Evolutionary conservation across 805 yeast species (phyloP).

Genomic region (Barnettozyma californica): DNA sequence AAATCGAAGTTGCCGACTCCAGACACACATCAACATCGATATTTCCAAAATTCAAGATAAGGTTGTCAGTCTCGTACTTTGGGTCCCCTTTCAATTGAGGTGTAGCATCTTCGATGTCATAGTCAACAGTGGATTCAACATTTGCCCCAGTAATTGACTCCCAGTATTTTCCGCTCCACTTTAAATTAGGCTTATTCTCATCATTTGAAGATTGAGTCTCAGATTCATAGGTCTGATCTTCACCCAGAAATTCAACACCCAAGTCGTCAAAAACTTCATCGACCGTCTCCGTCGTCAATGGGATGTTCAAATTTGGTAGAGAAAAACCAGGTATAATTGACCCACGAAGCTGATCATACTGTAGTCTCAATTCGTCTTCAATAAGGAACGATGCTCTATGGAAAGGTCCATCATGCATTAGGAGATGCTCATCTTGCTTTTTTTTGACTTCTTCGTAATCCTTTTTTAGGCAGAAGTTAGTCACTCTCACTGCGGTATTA

Average conservation of each 20-base stretch:
- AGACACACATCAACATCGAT: slow-evolving; percentile 46
- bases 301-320: slow-evolving; percentile 58
- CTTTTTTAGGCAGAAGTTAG: slow-evolving; percentile 53
- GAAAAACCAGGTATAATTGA: slow-evolving; percentile 56
- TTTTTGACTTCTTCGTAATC: slow-evolving; percentile 40
- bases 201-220: neutral
- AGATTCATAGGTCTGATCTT: slow-evolving; percentile 1
- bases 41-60: slow-evolving; percentile 50
- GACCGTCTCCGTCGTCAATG: slow-evolving; percentile 46
- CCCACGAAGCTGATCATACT: slow-evolving; percentile 45
- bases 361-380: slow-evolving; percentile 41
- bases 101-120: slow-evolving; percentile 17
- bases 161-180: slow-evolving; percentile 2
- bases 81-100: slow-evolving; percentile 30
- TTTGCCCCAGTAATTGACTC: slow-evolving; percentile 18
- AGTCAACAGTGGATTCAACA: slow-evolving; percentile 11
- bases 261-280: slow-evolving; percentile 27
- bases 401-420: slow-evolving; percentile 74
- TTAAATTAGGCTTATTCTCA: neutral
- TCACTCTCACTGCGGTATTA: slow-evolving; percentile 52
- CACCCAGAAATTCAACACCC: slow-evolving; percentile 7
- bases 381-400: slow-evolving; percentile 75
- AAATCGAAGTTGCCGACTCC: slow-evolving; percentile 32
- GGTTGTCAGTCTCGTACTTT: slow-evolving; percentile 44
- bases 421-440: slow-evolving; percentile 61